Base-by-base conservation (phyloP, 2,329 filamentous ascomycete genomes). In the Coleophoma crateriformis region DNA sequence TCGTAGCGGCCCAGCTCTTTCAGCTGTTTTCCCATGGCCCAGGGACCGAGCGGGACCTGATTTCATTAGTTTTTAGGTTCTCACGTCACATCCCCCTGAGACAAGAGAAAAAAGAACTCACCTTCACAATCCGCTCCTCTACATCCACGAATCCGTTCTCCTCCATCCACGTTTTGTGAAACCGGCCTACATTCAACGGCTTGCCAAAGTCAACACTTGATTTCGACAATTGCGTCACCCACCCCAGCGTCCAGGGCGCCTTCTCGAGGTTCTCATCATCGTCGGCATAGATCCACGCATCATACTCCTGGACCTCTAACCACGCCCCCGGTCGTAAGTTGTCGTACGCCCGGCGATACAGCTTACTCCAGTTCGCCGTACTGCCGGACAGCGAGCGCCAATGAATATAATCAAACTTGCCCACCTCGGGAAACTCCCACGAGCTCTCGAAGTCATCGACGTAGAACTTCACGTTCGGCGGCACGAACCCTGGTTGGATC, bases 391-490 rank as follows among this genome's bases (percentile, higher is more conserved):
- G 69, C 57, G 81, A 68, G 45, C 75, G 73, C 2, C 75, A 72
- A 61, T 82, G 79, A 53, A 84, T 73, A 57, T 75, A 78, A 64
- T 83, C 79, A 57, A 81, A 77, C 47, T 72, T 64, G 54, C 81
- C 74, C n/a, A 57, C 52, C 15, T 51, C 35, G 14, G 35, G 46
- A 49, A 63, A 66, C 60, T 69, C 64, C 67, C 67, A 68, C 20
- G 61, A 55, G 11, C 56, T 53, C 32, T 61, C 55, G 20, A 75
- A 69, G 57, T 86, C 81, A 58, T 85, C 81, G 43, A 85, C 74
- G 44, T 82, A 71, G 57, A 85, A 85, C 47, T 75, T 72, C 53
- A 81, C 76, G 56, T 85, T 85, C 33, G 71, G 68, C 1, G 79
- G 79, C 8, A 82, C 73, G 63, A 72, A 74, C 15, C 68, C 69